Evolutionary conservation across 2,329 filamentous ascomycete species (phyloP).

Genomic region (Sphaerulina vaccinii): DNA sequence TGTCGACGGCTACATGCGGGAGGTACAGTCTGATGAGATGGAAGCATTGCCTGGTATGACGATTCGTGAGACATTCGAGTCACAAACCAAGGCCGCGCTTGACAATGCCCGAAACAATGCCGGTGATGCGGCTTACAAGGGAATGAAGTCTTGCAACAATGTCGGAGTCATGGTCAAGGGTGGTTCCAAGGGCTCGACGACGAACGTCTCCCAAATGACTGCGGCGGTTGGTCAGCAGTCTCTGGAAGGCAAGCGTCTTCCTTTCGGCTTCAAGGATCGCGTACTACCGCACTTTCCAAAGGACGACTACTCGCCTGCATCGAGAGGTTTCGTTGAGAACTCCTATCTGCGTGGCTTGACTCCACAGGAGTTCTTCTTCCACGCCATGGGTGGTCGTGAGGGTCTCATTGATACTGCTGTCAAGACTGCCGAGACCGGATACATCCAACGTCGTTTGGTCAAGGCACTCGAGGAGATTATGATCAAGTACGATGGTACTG

Average conservation of each 20-base stretch:
- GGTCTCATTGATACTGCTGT: conserved; percentile 99
- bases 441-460: conserved; percentile 96
- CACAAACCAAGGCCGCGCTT: conserved; percentile 88
- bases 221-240: conserved; percentile 97
- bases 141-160: conserved; percentile 93
- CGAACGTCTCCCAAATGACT: conserved; percentile 99
- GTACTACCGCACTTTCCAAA: conserved; percentile 98
- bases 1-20: conserved; percentile 70
- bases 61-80: conserved; percentile 96
- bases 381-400: conserved; percentile 99
- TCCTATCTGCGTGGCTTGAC: conserved; percentile 95
- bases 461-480: conserved; percentile 98
- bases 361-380: conserved; percentile 97
- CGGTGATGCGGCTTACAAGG: conserved; percentile 86
- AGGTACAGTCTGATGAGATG: conserved; percentile 80
- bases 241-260: conserved; percentile 97
- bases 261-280: conserved; percentile 97
- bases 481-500: conserved; percentile 95
- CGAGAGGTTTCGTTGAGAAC: conserved; percentile 97
- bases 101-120: conserved; percentile 96
- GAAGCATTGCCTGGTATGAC: conserved; percentile 98
- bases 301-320: conserved; percentile 97
- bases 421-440: conserved; percentile 98
- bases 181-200: conserved; percentile 96
- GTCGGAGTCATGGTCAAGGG: conserved; percentile 94